Conservation (phyloP, 1,139 yeast genomes). For the Scheffersomyces stambukii region DNA sequence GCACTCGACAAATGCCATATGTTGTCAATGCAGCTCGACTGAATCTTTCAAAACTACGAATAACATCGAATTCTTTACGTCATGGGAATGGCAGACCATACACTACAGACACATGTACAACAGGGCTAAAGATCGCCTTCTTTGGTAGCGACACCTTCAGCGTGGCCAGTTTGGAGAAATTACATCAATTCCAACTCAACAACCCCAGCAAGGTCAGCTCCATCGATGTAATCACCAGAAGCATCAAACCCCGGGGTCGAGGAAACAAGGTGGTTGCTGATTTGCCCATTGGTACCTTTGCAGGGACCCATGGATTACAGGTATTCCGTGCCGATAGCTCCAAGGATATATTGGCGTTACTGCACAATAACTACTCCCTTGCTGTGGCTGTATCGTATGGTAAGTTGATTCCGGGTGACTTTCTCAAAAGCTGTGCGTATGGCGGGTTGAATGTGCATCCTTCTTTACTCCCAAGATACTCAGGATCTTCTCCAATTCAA, state of each 20-base stretch:
- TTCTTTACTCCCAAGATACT: conserved; percentile 72
- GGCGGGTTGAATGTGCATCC: conserved; percentile 95
- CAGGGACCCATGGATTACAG: conserved; percentile 26
- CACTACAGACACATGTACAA: no score
- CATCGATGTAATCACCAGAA: conserved; percentile 56
- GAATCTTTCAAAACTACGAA: no score
- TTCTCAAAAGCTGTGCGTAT: conserved; percentile 43
- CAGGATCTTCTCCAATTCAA: conserved; percentile 93
- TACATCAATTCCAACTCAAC: conserved; percentile 31
- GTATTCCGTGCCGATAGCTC: conserved; percentile 58
- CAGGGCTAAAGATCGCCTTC: conserved; percentile 63
- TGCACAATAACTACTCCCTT: conserved; percentile 41
- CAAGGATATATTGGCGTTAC: conserved; percentile 42
- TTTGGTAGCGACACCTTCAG: conserved; percentile 85
- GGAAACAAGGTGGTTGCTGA: conserved; percentile 45
- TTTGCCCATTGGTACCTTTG: conserved; percentile 52
- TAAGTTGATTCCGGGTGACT: conserved; percentile 60
- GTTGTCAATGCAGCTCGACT: no score
- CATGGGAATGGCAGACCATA: no score
- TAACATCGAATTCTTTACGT: no score
- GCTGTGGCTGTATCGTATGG: conserved; percentile 93
- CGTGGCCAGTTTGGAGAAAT: conserved; percentile 47
- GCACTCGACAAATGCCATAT: no score
- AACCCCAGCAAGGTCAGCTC: conserved; percentile 29
- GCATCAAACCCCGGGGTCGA: conserved; percentile 71